phyloP scores from a whole-genome alignment of 2,329 filamentous ascomycete species.

The Beauveria rudraprayagi region DNA sequence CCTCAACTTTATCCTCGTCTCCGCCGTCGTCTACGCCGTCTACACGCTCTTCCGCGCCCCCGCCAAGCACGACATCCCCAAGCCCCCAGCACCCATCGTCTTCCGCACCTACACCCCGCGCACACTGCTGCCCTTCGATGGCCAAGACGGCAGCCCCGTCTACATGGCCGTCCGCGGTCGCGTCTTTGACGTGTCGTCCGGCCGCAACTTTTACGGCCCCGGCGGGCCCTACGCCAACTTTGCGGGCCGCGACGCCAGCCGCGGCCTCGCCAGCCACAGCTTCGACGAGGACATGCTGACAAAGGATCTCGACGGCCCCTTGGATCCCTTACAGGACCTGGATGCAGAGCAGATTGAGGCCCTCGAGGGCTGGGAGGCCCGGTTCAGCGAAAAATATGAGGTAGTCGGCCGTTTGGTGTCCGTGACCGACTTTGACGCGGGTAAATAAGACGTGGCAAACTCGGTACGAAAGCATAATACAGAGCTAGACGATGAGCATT shows the following conservation, averaged over 20 bases:
- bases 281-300: conserved; percentile 96
- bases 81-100: conserved; percentile 49
- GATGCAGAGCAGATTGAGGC: conserved; percentile 72
- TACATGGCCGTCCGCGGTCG: conserved; percentile 86
- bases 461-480: background rate
- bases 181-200: conserved; percentile 82
- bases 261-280: conserved; percentile 81
- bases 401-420: conserved; percentile 82
- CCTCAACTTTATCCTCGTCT: conserved; percentile 53
- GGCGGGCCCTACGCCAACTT: conserved; percentile 95
- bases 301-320: conserved; percentile 73
- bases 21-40: conserved; percentile 48
- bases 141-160: conserved; percentile 63
- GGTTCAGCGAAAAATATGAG: conserved; percentile 88
- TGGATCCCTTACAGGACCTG: conserved; percentile 69
- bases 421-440: conserved; percentile 28
- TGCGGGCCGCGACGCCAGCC: conserved; percentile 80
- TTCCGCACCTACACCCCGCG: conserved; percentile 66
- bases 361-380: conserved; percentile 83
- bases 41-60: conserved; percentile 47
- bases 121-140: conserved; percentile 81
- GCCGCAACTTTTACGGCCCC: conserved; percentile 92
- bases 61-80: conserved; percentile 38
- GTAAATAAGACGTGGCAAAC: background rate
- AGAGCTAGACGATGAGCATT: background rate